Evolutionary conservation across 495 filamentous ascomycete species (phyloP).

Genomic region (Penicillium coprophilum): DNA sequence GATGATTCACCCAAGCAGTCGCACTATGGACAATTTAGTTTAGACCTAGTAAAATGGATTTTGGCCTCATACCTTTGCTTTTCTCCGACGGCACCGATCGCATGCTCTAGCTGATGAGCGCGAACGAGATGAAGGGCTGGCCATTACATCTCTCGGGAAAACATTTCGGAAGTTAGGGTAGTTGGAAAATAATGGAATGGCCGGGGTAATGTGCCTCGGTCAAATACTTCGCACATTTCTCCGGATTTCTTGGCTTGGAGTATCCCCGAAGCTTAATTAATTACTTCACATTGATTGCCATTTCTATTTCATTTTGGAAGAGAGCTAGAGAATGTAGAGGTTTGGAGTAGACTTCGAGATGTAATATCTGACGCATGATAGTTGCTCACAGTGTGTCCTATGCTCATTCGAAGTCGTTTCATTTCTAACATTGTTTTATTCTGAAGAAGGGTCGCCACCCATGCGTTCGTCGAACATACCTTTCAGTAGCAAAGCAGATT

Average conservation of each 20-base stretch:
- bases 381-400: slow-evolving; percentile 7
- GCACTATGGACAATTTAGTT: slow-evolving; percentile 10
- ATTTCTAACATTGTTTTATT: neutral
- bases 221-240: slow-evolving; percentile 13
- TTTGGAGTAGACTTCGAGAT: too few relatives aligned
- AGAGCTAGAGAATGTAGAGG: too few relatives aligned
- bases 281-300: slow-evolving; percentile 59
- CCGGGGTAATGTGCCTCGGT: slow-evolving; percentile 10
- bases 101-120: slow-evolving; percentile 18
- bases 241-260: slow-evolving; percentile 50
- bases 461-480: slow-evolving; percentile 19
- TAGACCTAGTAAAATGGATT: neutral
- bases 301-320: too few relatives aligned
- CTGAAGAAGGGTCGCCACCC: neutral
- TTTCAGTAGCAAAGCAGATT: slow-evolving; percentile 29
- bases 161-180: neutral
- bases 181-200: slow-evolving; percentile 1
- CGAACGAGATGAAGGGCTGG: slow-evolving; percentile 6
- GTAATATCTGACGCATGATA: too few relatives aligned
- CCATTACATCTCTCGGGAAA: slow-evolving; percentile 14
- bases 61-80: slow-evolving; percentile 21
- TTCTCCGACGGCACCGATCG: slow-evolving; percentile 28
- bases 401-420: neutral
- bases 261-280: slow-evolving; percentile 55
- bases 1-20: slow-evolving; percentile 15